Evolutionary conservation across 2,329 filamentous ascomycete species (phyloP).

Genomic region (Aspergillus fischeri): DNA sequence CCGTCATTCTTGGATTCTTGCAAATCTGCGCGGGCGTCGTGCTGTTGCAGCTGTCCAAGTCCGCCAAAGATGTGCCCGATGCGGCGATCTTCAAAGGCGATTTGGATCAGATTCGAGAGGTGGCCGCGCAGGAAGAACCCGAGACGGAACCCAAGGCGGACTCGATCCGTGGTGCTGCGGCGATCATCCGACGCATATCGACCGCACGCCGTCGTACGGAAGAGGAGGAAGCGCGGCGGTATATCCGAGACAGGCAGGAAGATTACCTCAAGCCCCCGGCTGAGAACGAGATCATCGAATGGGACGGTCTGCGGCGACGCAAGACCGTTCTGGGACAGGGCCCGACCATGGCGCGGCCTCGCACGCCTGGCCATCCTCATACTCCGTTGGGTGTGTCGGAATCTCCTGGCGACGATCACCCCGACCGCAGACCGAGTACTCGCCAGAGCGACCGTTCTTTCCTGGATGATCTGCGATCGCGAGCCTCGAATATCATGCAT

Average conservation of each 20-base stretch:
- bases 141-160: constrained; percentile 95
- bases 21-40: constrained; percentile 92
- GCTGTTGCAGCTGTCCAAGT: constrained; percentile 92
- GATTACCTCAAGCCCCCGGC: constrained; percentile 70
- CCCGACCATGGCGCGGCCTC: constrained; percentile 38
- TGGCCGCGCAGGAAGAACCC: constrained; percentile 92
- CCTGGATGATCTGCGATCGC: constrained; percentile 36
- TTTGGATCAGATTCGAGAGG: constrained; percentile 89
- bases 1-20: constrained; percentile 88
- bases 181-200: constrained; percentile 81
- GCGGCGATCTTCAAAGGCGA: constrained; percentile 88
- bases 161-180: constrained; percentile 84
- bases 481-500: constrained; percentile 35
- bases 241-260: constrained; percentile 71
- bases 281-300: constrained; percentile 80
- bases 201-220: constrained; percentile 72
- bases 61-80: constrained; percentile 94
- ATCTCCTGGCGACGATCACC: constrained; percentile 61
- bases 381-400: constrained; percentile 84
- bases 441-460: constrained; percentile 32
- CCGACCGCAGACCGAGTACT: constrained; percentile 22
- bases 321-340: constrained; percentile 53
- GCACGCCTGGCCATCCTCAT: constrained; percentile 49
- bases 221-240: constrained; percentile 69
- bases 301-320: constrained; percentile 82